Evolutionary conservation across 192 early-diverging fungal species (phyloP), one percentile per base, ranked within the genome.

Genomic region (Rhizoclosmatium globosum): DNA sequence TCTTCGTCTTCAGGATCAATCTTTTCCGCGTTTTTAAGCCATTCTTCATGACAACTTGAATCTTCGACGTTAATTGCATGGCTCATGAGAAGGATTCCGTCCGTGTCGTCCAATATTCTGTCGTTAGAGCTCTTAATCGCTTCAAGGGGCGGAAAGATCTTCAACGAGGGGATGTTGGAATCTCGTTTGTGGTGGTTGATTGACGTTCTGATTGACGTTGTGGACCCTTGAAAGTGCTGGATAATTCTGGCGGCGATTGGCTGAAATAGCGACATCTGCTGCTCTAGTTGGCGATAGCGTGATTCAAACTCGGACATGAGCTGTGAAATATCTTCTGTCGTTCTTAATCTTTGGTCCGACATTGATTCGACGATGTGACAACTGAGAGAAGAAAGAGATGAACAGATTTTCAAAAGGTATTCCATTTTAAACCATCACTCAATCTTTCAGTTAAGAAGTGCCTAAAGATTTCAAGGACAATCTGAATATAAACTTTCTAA

Each of bases 51-150:
- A 56, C 9, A n/a, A 9, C 11, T 56, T 9, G 53, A 15, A 56
- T 56, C 53, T 56, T n/a, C 53, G 11, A n/a, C 9, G 62, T 64
- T 64, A 13, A 64, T 23, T 64, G 62, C 9, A 3, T 23, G 39
- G 4, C 62, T 64, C 38, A 31, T 64, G 62, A 64, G 19, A 38
- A 64, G 62, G n/a, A 64, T 17, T 64, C 38, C 38, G 62, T 19
- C 11, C 39, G 17, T 64, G 11, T 64, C 11, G 13, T 17, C 13
- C 62, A 38, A 19, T 13, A 23, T 64, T 2, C 39, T 56, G 11
- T 56, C 11, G 19, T n/a, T 56, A 9, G 53, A n/a, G 9, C 11
- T 56, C 53, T 56, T 64, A 13, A 38, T 31, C 2, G 62, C 1
- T 19, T 39, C 2, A 19, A 19, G 62, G 6, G 62, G 62, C 2